Conservation (phyloP, 352 stramenopile genomes). For the Globisporangium mamillatum region DNA sequence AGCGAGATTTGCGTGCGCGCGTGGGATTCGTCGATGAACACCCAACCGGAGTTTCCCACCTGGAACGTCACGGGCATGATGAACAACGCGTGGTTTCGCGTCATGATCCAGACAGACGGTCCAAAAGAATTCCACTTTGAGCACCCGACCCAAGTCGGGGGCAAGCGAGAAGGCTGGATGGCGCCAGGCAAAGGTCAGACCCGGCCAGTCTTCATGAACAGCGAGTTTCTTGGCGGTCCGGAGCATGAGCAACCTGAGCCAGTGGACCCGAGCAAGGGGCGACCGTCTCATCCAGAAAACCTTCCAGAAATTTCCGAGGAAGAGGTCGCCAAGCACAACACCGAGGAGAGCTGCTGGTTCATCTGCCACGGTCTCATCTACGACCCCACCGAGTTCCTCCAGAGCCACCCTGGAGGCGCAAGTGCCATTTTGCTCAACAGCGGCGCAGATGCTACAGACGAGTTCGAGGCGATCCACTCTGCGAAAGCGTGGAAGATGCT, state of each 20-base stretch:
- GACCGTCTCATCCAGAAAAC: conserved; percentile 9
- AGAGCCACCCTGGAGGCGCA: conserved; percentile 82
- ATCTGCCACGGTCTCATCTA: conserved; percentile 93
- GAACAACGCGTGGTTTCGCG: conserved; percentile 88
- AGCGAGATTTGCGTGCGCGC: conserved; percentile 89
- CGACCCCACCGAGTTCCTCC: conserved; percentile 90
- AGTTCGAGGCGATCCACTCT: conserved; percentile 93
- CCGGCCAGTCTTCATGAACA: not conserved
- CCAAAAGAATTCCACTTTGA: conserved; percentile 83
- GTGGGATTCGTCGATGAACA: conserved; percentile 91
- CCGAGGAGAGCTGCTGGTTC: conserved; percentile 90
- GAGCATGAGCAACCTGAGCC: conserved; percentile 6
- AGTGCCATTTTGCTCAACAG: conserved; percentile 76
- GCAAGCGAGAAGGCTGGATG: conserved; percentile 91
- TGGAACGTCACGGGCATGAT: conserved; percentile 97
- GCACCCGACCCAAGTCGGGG: conserved; percentile 89
- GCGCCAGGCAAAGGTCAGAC: conserved; percentile 24
- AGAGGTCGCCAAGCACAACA: conserved; percentile 90
- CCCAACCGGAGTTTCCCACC: conserved; percentile 86
- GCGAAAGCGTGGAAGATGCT: conserved; percentile 89
- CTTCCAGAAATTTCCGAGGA: conserved; percentile 31
- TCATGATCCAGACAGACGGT: conserved; percentile 66
- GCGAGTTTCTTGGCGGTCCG: not conserved
- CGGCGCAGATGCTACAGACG: conserved; percentile 89
- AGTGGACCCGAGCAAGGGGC: not conserved